These are phyloP conservation scores for Fraxinus platypoda DNA, from an alignment of 305 asterid genomes.

Conservation along the genomic window DNA sequence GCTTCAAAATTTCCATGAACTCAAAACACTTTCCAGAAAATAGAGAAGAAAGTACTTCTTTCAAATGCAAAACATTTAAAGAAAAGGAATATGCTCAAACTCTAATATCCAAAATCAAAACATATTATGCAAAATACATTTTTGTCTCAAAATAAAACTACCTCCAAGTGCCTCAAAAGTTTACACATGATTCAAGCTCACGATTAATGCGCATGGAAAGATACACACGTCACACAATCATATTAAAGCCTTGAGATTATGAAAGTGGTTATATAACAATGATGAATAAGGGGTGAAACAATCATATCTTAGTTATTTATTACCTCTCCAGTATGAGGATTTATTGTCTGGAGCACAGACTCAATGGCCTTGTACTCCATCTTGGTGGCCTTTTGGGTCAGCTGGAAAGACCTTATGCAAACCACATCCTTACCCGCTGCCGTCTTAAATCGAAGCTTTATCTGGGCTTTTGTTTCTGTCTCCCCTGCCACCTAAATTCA, in stretches of 20 bases:
- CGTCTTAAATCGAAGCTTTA: constrained; percentile 92
- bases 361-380: constrained; percentile 98
- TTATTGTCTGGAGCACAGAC: constrained; percentile 90
- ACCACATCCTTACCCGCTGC: constrained; percentile 97
- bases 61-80: neutral
- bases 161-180: neutral
- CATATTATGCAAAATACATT: neutral
- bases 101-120: neutral
- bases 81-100: neutral
- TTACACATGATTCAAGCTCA: neutral
- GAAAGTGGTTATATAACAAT: constrained; percentile 5
- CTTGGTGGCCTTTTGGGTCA: constrained; percentile 91
- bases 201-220: neutral
- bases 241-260: neutral
- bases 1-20: neutral
- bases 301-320: neutral
- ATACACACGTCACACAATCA: neutral
- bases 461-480: constrained; percentile 98
- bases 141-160: neutral
- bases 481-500: constrained; percentile 87
- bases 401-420: constrained; percentile 95
- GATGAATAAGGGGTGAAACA: constrained; percentile 1
- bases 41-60: neutral
- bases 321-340: constrained; percentile 98
- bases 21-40: neutral